Evolutionary conservation across 1,139 yeast genomes (phyloP).

Genomic region (Saccharomyces hybrid): DNA sequence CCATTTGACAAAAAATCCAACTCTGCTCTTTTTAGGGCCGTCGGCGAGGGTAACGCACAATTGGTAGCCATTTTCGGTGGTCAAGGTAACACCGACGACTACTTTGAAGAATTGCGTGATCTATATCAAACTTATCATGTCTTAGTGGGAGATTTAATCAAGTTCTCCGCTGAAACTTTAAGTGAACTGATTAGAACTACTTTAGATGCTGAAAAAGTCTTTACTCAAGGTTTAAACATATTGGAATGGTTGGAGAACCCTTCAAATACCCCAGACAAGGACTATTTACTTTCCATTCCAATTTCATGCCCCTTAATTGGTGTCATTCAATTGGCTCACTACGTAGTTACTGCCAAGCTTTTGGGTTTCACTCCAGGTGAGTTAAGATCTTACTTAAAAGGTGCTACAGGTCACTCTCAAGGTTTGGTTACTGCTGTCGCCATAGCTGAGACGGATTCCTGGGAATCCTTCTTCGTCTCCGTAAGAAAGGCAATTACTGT

Average conservation of each 20-base stretch:
- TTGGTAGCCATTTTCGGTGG: constrained; percentile 92
- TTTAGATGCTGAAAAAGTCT: constrained; percentile 76
- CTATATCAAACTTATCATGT: constrained; percentile 70
- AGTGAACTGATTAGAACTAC: constrained; percentile 62
- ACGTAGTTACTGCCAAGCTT: constrained; percentile 76
- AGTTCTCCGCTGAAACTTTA: constrained; percentile 60
- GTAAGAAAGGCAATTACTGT: constrained; percentile 75
- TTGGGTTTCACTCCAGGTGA: constrained; percentile 89
- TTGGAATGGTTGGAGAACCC: constrained; percentile 80
- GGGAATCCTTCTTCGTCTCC: constrained; percentile 72
- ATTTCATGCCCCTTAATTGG: constrained; percentile 94
- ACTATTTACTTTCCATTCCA: constrained; percentile 83
- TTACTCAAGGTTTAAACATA: constrained; percentile 88
- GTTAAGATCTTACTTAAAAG: constrained; percentile 60
- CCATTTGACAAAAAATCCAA: constrained; percentile 41
- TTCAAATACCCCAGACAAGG: constrained; percentile 82
- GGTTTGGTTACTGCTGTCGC: constrained; percentile 94
- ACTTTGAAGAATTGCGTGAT: constrained; percentile 92
- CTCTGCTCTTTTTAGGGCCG: constrained; percentile 60
- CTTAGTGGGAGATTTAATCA: constrained; percentile 63
- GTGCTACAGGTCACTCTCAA: constrained; percentile 97
- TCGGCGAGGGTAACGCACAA: constrained; percentile 47
- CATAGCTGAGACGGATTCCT: constrained; percentile 73
- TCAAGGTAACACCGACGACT: constrained; percentile 97
- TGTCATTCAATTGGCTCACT: constrained; percentile 90